phyloP scores from a whole-genome alignment of 1,284 basidiomycete genomes.

The Flammula alnicola region DNA sequence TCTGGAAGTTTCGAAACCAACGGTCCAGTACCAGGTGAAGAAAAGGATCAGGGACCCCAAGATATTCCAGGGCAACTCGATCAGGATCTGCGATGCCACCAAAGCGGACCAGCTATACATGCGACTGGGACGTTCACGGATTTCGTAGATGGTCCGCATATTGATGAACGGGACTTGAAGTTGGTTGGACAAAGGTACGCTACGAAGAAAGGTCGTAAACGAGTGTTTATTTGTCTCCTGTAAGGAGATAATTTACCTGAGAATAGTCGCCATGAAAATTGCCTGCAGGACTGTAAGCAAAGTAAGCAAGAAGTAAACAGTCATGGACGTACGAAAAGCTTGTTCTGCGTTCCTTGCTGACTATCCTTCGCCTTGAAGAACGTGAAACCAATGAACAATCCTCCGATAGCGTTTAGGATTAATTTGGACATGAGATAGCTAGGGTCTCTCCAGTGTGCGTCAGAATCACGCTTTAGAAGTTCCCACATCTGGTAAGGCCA shows the following conservation, averaged over 20 bases:
- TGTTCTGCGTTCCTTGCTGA: conserved; percentile 85
- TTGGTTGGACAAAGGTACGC: conserved; percentile 48
- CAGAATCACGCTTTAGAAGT: conserved; percentile 41
- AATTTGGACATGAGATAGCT: conserved; percentile 81
- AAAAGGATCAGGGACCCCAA: conserved; percentile 60
- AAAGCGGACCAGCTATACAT: conserved; percentile 87
- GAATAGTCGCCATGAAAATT: conserved; percentile 50
- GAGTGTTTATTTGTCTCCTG: too few species aligned
- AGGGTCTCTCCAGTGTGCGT: conserved; percentile 54
- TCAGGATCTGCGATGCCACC: conserved; percentile 60
- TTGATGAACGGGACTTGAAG: conserved; percentile 48
- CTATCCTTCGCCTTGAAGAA: conserved; percentile 78
- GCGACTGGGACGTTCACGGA: conserved; percentile 73
- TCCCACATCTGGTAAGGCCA: conserved; percentile 53
- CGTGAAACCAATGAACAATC: conserved; percentile 62
- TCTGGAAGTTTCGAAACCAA: conserved; percentile 50
- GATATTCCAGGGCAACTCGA: conserved; percentile 71
- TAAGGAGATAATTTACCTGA: conserved; percentile 33
- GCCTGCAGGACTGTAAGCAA: conserved; percentile 30
- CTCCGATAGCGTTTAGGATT: conserved; percentile 54
- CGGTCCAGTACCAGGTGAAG: conserved; percentile 56
- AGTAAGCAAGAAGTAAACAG: conserved; percentile 1
- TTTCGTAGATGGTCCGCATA: conserved; percentile 65
- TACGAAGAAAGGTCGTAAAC: conserved; percentile 13
- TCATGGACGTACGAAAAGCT: conserved; percentile 64